Base-by-base conservation (phyloP, 2,329 filamentous ascomycete species). In the Alternaria sp. region DNA sequence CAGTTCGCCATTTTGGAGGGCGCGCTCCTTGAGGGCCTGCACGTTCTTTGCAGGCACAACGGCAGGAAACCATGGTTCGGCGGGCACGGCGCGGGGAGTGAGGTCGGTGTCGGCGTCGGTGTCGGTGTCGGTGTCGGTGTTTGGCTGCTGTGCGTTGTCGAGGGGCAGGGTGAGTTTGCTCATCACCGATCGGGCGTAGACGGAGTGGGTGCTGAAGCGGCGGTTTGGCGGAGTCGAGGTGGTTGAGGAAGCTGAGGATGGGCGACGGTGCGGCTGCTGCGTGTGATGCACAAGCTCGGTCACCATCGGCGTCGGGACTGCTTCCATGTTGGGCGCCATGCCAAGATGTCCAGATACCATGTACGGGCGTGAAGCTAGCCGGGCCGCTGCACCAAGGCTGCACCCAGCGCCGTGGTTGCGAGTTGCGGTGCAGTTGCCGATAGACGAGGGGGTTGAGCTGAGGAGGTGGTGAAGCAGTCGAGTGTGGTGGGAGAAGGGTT, bases 111-210 rank as follows among this genome's bases (percentile, higher is more conserved):
- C 58, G 51, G 40, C 37, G 42, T 67, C 69, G 61, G 50, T 62
- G 42, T 67, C 69, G 61, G 50, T 62, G 42, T 67, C 69, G 61
- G 50, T 62, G 62, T 51, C 45, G 10, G 55, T 51, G 56, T 28
- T 37, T 13, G 51, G 51, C 31, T 62, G 55, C 56, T 61, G 67
- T 52, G 66, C 62, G 66, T 64, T 61, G 46, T 69, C 60, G 55
- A 53, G 56, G 52, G 67, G 63, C 31, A 69, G 65, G 54, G 65
- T 65, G 63, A 77, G 71, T 68, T 71, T 77, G 73, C 78, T 80
- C 79, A 83, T 82, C 69, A 80, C 81, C 68, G 79, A 80, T 74
- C 81, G 80, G 49, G 83, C 82, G 66, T 82, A 79, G 60, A 73
- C 70, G 51, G 81, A 83, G 71, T 82, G 82, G 69, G 83, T 80